These are phyloP conservation scores for Sphagnum tenellum DNA, from an alignment of 225 moss, liverwort and hornwort species.

Conservation along the genomic window DNA sequence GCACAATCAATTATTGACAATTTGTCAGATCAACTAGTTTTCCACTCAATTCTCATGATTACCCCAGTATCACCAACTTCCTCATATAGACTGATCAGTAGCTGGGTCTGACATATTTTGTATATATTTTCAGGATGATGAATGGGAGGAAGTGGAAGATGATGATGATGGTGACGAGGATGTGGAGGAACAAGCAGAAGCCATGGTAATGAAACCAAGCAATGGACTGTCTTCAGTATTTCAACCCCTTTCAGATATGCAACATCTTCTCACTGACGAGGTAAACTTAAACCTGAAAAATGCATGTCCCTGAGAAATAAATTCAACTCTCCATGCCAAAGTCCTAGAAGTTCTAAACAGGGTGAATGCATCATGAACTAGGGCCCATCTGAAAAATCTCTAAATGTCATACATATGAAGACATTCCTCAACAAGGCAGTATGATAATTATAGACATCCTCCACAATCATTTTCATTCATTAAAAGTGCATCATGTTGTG, in stretches of 20 bases:
- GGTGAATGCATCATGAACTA: no score
- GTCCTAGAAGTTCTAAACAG: no score
- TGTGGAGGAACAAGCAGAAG: conserved; percentile 14
- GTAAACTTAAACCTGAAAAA: conserved; percentile 13
- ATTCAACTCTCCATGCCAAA: no score
- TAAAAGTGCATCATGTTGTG: not conserved
- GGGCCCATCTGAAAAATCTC: no score
- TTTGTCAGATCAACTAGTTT: no score
- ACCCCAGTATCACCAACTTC: no score
- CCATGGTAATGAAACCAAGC: conserved; percentile 21
- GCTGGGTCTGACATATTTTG: not conserved
- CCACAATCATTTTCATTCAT: not conserved
- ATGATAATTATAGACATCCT: no score
- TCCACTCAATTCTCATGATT: no score
- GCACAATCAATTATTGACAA: no score
- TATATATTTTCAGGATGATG: conserved; percentile 50
- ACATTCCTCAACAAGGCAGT: no score
- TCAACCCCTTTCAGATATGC: conserved; percentile 41
- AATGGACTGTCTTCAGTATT: conserved; percentile 54
- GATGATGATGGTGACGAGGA: conserved; percentile 35
- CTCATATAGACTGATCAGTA: not conserved
- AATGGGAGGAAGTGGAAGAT: conserved; percentile 77
- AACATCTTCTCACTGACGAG: conserved; percentile 59
- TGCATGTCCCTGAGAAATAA: no score
- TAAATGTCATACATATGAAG: no score